phyloP scores from a whole-genome alignment of 106 monocot species.

The Dendrobium catenatum region DNA sequence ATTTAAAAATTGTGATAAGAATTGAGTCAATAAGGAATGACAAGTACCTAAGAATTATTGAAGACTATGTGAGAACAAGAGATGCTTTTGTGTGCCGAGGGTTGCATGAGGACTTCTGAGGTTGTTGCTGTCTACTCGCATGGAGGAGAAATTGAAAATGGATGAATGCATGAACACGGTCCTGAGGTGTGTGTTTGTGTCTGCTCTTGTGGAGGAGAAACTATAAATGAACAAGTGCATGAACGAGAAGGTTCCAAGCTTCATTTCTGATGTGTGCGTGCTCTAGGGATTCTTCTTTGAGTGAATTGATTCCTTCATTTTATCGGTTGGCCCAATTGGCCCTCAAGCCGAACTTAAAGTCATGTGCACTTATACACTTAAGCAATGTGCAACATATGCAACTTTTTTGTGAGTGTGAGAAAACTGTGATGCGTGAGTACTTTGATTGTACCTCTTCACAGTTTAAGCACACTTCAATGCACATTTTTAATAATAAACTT shows the following conservation, averaged over 20 bases:
- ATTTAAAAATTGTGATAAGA: background rate
- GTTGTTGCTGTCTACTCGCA: background rate
- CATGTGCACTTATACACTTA: background rate
- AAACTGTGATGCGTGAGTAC: background rate
- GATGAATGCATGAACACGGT: background rate
- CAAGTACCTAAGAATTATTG: background rate
- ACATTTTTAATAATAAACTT: background rate
- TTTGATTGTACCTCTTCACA: background rate
- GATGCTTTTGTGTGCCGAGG: background rate
- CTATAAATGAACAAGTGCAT: background rate
- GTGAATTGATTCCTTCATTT: background rate
- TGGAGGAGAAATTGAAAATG: background rate
- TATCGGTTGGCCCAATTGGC: background rate
- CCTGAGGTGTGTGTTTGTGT: background rate
- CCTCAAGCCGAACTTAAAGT: background rate
- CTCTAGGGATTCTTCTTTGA: background rate
- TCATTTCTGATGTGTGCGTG: background rate
- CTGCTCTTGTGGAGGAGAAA: background rate
- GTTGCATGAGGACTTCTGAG: background rate
- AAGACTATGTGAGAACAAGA: background rate
- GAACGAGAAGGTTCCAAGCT: background rate
- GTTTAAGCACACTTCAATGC: background rate
- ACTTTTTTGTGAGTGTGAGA: background rate
- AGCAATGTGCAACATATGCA: background rate
- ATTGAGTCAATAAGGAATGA: background rate